phyloP scores from a whole-genome alignment of 192 early-diverging fungal species.

The Spizellomyces sp. region DNA sequence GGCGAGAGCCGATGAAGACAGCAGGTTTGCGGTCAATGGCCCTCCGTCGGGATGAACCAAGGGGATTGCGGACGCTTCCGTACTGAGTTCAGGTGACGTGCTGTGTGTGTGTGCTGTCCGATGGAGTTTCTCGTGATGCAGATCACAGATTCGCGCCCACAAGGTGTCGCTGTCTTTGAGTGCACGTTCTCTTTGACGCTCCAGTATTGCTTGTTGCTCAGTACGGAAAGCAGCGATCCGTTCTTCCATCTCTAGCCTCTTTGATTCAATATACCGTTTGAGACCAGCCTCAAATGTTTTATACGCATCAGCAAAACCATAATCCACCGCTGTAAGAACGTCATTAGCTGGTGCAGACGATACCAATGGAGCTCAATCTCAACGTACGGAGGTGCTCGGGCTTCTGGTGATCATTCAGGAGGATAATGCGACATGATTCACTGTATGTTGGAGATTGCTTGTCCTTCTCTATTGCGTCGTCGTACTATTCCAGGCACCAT shows the following conservation, averaged over 20 bases:
- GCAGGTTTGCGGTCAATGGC: neutral
- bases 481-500: neutral
- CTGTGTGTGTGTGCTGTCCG: neutral
- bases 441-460: neutral
- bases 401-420: conserved; percentile 4
- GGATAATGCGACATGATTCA: conserved; percentile 5
- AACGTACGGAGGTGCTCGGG: conserved; percentile 1
- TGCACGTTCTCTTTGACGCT: conserved; percentile 7
- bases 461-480: neutral
- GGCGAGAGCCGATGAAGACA: no score
- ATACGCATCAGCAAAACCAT: conserved; percentile 9
- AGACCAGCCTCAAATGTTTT: conserved; percentile 13
- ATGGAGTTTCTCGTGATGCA: conserved; percentile 4
- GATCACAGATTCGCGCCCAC: conserved; percentile 26
- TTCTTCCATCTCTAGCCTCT: conserved; percentile 30
- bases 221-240: conserved; percentile 21
- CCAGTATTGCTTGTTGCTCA: conserved; percentile 18
- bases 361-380: neutral
- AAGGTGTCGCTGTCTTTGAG: conserved; percentile 13
- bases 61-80: neutral
- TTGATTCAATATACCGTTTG: conserved; percentile 1
- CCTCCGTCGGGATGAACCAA: neutral
- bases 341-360: neutral
- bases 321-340: conserved; percentile 8
- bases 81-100: neutral